These are phyloP conservation scores for Chimonanthus praecox DNA, from an alignment of 164 flowering plant species.

Conservation along the genomic window DNA sequence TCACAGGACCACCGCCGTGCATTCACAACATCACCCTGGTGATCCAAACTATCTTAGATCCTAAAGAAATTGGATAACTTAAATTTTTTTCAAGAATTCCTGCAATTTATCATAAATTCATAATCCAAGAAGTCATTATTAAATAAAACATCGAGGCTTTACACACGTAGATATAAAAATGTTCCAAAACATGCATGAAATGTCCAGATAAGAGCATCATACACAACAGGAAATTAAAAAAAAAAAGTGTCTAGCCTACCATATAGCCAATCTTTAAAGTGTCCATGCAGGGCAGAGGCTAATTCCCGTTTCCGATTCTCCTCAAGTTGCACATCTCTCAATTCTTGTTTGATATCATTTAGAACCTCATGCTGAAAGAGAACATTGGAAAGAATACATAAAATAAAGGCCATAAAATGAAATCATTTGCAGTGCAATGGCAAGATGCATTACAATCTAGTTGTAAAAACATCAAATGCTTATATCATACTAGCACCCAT, in stretches of 20 bases:
- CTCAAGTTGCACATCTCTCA: conserved; percentile 82
- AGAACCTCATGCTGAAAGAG: conserved; percentile 51
- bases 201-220: background rate
- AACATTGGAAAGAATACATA: background rate
- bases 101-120: too few relatives aligned
- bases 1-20: too few relatives aligned
- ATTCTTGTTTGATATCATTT: conserved; percentile 64
- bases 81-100: too few relatives aligned
- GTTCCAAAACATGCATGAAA: background rate
- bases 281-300: conserved; percentile 70
- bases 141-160: too few relatives aligned
- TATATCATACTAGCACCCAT: background rate
- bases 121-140: background rate
- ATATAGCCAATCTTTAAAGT: conserved; percentile 95
- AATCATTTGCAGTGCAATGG: background rate
- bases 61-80: too few relatives aligned
- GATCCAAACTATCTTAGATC: too few relatives aligned
- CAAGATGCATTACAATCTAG: background rate
- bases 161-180: too few relatives aligned
- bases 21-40: too few relatives aligned
- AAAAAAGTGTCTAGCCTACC: conserved; percentile 38
- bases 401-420: background rate
- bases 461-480: background rate
- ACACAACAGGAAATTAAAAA: background rate
- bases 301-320: conserved; percentile 77